Percentiles rank a stretch among this genome's conserved stretches.
phyloP scores from a whole-genome alignment of 352 stramenopile genomes.

The Phytophthora sp. region DNA sequence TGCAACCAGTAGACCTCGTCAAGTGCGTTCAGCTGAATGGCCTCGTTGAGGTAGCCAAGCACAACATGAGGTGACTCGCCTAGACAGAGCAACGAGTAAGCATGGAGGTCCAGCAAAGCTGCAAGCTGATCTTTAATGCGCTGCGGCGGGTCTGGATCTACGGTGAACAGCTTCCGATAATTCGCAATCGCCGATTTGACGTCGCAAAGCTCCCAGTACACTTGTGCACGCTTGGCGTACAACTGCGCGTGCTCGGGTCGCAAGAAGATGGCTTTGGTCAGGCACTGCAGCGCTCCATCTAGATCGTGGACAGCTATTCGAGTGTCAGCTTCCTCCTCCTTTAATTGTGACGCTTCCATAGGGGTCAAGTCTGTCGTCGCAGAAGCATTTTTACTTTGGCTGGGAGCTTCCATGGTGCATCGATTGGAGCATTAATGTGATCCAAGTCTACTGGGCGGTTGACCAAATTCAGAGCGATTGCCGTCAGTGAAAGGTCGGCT shows the following conservation, averaged over 20 bases:
- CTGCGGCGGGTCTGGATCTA: conserved; percentile 62
- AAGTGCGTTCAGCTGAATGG: conserved; percentile 74
- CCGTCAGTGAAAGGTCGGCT: conserved; percentile 24
- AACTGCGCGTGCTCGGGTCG: conserved; percentile 53
- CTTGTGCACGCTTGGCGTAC: conserved; percentile 70
- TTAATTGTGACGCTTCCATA: conserved; percentile 49
- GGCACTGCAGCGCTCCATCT: conserved; percentile 56
- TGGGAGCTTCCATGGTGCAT: conserved; percentile 22
- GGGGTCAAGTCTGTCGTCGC: conserved; percentile 50
- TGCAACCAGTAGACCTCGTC: conserved; percentile 83
- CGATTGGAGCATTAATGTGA: neutral
- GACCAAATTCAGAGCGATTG: conserved; percentile 6
- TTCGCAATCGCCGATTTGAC: conserved; percentile 82
- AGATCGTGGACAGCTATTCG: conserved; percentile 42
- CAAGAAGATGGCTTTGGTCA: conserved; percentile 83
- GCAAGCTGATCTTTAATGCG: conserved; percentile 83
- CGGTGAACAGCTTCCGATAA: conserved; percentile 75
- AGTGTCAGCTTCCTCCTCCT: conserved; percentile 56
- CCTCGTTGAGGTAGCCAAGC: conserved; percentile 76
- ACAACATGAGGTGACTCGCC: conserved; percentile 60
- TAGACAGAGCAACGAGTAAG: conserved; percentile 66
- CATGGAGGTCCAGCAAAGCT: conserved; percentile 72
- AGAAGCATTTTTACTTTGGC: conserved; percentile 11
- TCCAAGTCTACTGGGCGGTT: no score
- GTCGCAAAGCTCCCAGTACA: conserved; percentile 80